Percentiles rank a stretch among this genome's conserved stretches.
phyloP scores from a whole-genome alignment of 73 alveolate species.

The Halteria grandinella region DNA sequence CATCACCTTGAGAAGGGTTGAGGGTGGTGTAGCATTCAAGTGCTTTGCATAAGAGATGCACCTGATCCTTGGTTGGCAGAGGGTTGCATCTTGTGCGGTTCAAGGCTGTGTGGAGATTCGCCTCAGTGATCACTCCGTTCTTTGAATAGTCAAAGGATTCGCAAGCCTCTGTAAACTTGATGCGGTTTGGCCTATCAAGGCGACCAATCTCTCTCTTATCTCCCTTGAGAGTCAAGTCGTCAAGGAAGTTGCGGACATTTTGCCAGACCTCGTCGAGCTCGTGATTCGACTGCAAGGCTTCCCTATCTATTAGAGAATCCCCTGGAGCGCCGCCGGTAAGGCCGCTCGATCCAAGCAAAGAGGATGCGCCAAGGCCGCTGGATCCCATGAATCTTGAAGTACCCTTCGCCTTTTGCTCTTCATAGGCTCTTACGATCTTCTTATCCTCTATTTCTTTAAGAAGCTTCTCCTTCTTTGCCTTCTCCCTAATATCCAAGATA shows the following conservation, averaged over 20 bases:
- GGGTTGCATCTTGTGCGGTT: background rate
- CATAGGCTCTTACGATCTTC: constrained; percentile 21
- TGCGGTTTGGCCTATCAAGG: background rate
- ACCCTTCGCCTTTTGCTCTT: constrained; percentile 44
- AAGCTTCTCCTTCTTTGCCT: constrained; percentile 34
- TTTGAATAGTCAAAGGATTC: background rate
- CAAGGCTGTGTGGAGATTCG: background rate
- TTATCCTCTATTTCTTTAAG: constrained; percentile 8
- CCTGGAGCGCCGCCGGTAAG: too few relatives aligned
- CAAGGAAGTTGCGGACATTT: constrained; percentile 14
- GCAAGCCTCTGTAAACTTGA: constrained; percentile 15
- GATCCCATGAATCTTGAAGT: background rate
- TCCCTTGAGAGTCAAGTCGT: constrained; percentile 34
- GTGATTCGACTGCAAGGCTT: too few relatives aligned
- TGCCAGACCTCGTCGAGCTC: constrained; percentile 36
- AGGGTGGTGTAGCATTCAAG: constrained; percentile 9
- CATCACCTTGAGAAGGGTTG: too few relatives aligned
- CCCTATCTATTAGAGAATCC: too few relatives aligned
- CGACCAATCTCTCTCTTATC: constrained; percentile 34
- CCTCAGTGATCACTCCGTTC: constrained; percentile 11
- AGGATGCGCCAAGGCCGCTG: constrained; percentile 1
- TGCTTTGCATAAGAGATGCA: background rate
- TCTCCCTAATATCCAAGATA: too few relatives aligned
- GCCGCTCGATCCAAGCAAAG: background rate
- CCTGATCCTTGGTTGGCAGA: constrained; percentile 9